A percentile compares a stretch with the other conserved stretches of the same genome.
Conservation (phyloP, 1,284 basidiomycete genomes). For the Tilletiaria anomala region DNA sequence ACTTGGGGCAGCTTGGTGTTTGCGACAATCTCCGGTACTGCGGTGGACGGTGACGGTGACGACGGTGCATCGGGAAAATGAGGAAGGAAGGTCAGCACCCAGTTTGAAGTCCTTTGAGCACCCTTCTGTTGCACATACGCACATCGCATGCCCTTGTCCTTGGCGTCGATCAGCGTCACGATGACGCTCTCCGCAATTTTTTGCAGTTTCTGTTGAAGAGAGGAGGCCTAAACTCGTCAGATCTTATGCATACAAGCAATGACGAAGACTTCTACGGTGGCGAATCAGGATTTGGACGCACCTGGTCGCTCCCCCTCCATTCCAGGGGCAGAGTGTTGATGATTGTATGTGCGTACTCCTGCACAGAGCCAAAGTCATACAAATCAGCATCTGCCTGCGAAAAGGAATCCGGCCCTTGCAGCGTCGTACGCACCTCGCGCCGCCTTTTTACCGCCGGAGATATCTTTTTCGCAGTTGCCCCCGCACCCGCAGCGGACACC, state of each 20-base stretch:
- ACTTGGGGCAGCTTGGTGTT: constrained; percentile 73
- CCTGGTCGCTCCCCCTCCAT: constrained; percentile 67
- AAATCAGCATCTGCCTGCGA: not conserved
- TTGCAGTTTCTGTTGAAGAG: constrained; percentile 16
- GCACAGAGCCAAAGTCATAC: not conserved
- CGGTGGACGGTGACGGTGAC: too few relatives aligned
- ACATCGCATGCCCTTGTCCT: constrained; percentile 20
- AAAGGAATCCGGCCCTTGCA: not conserved
- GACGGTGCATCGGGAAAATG: constrained; percentile 2
- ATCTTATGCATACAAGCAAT: not conserved
- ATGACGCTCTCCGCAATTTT: constrained; percentile 26
- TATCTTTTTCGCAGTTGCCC: constrained; percentile 48
- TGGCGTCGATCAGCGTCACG: constrained; percentile 27
- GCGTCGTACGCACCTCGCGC: constrained; percentile 46
- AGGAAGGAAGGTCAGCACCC: constrained; percentile 55
- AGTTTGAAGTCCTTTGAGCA: constrained; percentile 52
- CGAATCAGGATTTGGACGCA: too few relatives aligned
- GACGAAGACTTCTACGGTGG: too few relatives aligned
- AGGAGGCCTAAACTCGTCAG: not conserved
- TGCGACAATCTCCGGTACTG: constrained; percentile 64
- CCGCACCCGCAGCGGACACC: constrained; percentile 4
- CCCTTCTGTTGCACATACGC: constrained; percentile 1
- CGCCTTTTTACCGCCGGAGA: constrained; percentile 65
- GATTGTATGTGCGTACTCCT: constrained; percentile 44
- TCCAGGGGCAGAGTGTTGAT: constrained; percentile 70